Base-by-base conservation (phyloP, 1,284 basidiomycete genomes). In the Grifola frondosa region DNA sequence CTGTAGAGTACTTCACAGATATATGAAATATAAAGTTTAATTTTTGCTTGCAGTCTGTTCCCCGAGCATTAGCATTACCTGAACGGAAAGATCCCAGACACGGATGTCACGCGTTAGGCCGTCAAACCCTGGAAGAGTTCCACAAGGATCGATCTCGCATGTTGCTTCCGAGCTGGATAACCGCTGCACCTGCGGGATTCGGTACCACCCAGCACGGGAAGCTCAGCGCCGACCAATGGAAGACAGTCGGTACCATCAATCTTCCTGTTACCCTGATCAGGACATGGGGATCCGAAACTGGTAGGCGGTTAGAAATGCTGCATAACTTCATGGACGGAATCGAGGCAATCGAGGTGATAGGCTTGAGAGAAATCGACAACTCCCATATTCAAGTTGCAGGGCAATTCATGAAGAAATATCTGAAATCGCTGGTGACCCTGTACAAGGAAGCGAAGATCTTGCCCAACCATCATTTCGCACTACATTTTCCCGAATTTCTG, bases 401-500 rank as follows among this genome's bases (percentile, higher is more conserved):
- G 8, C 2, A 24, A 13, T 32, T 36, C 21, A 60, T 65, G 12
- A n/a, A 21, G 3, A 42, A 50, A 13, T 68, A 69, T 38, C 36
- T 62, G 8, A 24, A 19, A 1, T 32, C 29, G 3, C 33, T 59
- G 11, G 42, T 29, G 15, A 22, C 19, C 0, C 50, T 67, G 2
- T 68, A 57, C 48, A 58, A 54, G 8, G 51, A 57, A 17, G 40
- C 50, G n/a, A 40, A 45, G 9, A 25, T 67, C 7, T 40, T 46
- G 22, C 62, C 64, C 7, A 59, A 54, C 23, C 64, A 69, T 16
- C 69, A 71, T 38, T 48, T 55, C 2, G 40, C 60, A 1, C 45
- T 66, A 10, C 70, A 71, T 29, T 56, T 69, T 8, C 56, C 52
- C 3, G 53, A 62, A 7, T 56, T 60, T 30, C 44, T 68, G 1